These are phyloP conservation scores for Paspalum notatum DNA, from an alignment of 176 grass and related monocot species.

Conservation along the genomic window DNA sequence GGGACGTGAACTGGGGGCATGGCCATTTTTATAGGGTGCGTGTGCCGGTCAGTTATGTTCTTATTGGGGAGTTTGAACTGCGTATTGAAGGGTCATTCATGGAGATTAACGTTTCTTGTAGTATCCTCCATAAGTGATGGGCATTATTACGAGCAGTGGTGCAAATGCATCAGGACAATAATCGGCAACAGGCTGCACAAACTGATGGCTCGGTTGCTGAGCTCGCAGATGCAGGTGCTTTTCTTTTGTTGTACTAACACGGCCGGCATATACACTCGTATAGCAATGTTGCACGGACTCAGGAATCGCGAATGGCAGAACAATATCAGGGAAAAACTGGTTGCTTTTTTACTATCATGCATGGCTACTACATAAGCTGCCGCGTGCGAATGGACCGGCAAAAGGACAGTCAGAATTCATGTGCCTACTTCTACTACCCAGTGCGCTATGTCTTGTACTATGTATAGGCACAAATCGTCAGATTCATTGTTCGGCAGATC, in stretches of 20 bases:
- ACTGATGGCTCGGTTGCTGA: not conserved
- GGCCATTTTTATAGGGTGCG: constrained; percentile 16
- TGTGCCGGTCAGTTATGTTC: not conserved
- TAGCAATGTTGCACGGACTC: not conserved
- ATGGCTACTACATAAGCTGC: too few species aligned
- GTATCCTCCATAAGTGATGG: constrained; percentile 1
- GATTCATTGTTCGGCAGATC: too few species aligned
- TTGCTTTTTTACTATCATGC: not conserved
- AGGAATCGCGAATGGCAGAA: not conserved
- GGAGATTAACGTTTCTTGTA: not conserved
- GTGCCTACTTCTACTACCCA: too few species aligned
- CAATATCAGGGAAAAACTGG: not conserved
- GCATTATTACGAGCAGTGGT: not conserved
- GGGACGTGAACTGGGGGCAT: not conserved
- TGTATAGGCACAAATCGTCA: too few species aligned
- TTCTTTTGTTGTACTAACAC: not conserved
- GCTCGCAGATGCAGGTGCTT: not conserved
- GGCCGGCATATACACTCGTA: too few species aligned
- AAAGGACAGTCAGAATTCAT: too few species aligned
- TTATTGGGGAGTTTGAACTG: constrained; percentile 4
- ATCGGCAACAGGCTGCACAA: not conserved
- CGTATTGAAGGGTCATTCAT: constrained; percentile 21
- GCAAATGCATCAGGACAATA: not conserved
- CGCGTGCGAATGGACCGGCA: not conserved
- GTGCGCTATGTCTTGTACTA: too few species aligned